phyloP scores from a whole-genome alignment of 2,329 filamentous ascomycete species.

The Fusarium humuli region DNA sequence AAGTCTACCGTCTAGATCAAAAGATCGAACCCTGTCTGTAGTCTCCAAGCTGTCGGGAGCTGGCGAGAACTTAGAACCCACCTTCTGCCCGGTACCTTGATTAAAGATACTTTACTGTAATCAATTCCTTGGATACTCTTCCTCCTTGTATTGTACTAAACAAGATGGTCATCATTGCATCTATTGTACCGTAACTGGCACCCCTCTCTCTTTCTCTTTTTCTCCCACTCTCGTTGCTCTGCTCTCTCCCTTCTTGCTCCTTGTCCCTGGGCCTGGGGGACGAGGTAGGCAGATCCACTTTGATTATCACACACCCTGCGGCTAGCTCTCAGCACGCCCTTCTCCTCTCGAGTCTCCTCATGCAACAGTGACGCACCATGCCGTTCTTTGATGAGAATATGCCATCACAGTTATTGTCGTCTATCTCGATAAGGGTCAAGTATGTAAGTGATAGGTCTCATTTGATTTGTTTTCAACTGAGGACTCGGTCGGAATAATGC shows the following conservation, averaged over 20 bases:
- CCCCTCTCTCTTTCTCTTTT: background rate
- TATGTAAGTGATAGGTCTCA: background rate
- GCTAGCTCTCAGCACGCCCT: background rate
- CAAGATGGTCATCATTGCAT: background rate
- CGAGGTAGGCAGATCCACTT: background rate
- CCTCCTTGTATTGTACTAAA: background rate
- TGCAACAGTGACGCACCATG: conserved; percentile 2
- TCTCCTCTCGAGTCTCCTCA: background rate
- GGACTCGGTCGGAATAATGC: background rate
- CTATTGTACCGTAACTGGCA: background rate
- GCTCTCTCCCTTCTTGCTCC: background rate
- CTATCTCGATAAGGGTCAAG: conserved; percentile 1
- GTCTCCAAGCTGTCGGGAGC: conserved; percentile 4
- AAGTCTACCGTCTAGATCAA: background rate
- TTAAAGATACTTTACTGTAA: background rate
- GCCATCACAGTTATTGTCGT: background rate
- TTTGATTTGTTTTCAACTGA: background rate
- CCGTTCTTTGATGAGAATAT: background rate
- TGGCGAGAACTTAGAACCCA: conserved; percentile 4
- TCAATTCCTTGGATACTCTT: background rate
- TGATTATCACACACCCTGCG: background rate
- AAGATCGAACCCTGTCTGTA: conserved; percentile 2
- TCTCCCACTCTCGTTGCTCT: background rate
- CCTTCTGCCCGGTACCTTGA: background rate
- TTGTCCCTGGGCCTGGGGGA: background rate